A percentile compares a stretch with the other conserved stretches of the same genome.
Conservation (phyloP, 176 grass and related monocot genomes). For the Aegilops longissima region DNA sequence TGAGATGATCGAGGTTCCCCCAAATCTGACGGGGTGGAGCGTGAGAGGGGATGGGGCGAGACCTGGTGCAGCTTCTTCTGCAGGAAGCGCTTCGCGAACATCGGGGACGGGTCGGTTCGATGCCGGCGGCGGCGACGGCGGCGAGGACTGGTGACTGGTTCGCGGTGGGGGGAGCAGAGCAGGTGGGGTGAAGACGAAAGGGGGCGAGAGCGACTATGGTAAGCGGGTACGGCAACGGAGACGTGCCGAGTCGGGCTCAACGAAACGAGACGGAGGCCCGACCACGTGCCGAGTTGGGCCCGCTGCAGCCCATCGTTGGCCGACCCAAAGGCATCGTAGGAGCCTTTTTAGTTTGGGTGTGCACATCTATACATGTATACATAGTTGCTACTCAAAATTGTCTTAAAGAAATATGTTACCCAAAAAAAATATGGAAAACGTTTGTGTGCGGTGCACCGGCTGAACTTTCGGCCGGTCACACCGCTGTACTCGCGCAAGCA, state of each 20-base stretch:
- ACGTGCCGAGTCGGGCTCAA: neutral
- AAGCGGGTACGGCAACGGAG: neutral
- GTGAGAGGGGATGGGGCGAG: neutral
- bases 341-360: too few relatives aligned
- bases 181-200: neutral
- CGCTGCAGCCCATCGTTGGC: too few relatives aligned
- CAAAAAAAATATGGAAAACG: too few relatives aligned
- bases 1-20: neutral
- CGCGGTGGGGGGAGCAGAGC: neutral
- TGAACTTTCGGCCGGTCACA: too few relatives aligned
- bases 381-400: too few relatives aligned
- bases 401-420: too few relatives aligned
- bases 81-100: conserved; percentile 65
- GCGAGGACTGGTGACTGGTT: neutral
- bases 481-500: too few relatives aligned
- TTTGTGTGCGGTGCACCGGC: too few relatives aligned
- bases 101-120: conserved; percentile 1
- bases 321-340: too few relatives aligned
- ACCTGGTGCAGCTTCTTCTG: conserved; percentile 65
- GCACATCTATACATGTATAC: too few relatives aligned
- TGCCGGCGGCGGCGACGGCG: neutral
- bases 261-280: neutral
- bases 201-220: neutral
- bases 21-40: neutral
- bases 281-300: neutral